Base-by-base conservation (phyloP, 148 eudicot species). In the Cornus kousa region DNA sequence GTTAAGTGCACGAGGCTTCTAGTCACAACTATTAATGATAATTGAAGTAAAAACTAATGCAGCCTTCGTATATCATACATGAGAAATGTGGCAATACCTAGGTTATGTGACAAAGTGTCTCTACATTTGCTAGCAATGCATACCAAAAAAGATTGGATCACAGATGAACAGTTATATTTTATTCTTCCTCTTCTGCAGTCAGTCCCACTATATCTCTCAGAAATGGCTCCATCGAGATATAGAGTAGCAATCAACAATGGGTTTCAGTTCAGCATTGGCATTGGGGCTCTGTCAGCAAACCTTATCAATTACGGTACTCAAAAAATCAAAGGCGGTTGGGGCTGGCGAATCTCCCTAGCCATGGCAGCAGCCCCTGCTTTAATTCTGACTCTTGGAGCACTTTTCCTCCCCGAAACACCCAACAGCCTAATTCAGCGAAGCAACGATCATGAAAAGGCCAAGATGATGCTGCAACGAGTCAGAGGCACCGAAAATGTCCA, bases 191-290 rank as follows among this genome's bases (percentile, higher is more conserved):
- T 24, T 67, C 20, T 81, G 79, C 83, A 89, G 94, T 75, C 94
- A 32, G 88, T 85, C 14, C 94, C 94, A 31, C 70, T 91, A n/a
- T 91, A 91, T 64, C 83, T 91, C 46, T 89, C 95, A 62, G 95
- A 91, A 79, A 87, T 91, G 91, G 95, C 95, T 32, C 95, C 90
- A 4, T 64, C 89, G 1, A 78, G 68, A 59, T 85, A 78, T 75
- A 82, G 92, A 74, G 95, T 92, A 79, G 92, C 92, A 71, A 81
- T 91, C 82, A 91, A 81, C 89, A 86, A 64, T 64, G 84, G 91
- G 37, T 91, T 89, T 65, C 92, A 89, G 72, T 68, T 91, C 14
- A 71, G 85, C 68, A 77, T 91, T 7, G 82, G 84, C 7, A 55
- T 89, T 1, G 95, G 95, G 0, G 66, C 67, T 57, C 46, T 89